Evolutionary conservation across 2,329 filamentous ascomycete species (phyloP).

Genomic region (Colletotrichum cereale): DNA sequence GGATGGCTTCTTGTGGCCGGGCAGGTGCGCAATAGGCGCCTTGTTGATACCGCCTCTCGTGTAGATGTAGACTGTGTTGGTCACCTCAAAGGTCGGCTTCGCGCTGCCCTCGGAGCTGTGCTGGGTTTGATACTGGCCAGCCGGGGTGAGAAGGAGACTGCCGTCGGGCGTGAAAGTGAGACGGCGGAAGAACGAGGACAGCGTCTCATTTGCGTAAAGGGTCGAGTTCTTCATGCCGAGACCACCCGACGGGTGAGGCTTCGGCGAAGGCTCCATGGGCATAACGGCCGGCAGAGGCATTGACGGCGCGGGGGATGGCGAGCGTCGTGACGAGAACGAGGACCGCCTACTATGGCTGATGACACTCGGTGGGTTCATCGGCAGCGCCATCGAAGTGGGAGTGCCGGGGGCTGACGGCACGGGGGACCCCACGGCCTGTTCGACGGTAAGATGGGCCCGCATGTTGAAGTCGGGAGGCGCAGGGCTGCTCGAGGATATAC

Average conservation of each 20-base stretch:
- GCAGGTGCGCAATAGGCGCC: slow-evolving; percentile 92
- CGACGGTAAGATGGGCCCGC: slow-evolving; percentile 72
- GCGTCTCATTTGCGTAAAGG: slow-evolving; percentile 95
- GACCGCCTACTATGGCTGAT: slow-evolving; percentile 76
- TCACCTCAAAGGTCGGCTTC: slow-evolving; percentile 86
- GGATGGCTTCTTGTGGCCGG: slow-evolving; percentile 97
- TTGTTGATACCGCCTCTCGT: slow-evolving; percentile 97
- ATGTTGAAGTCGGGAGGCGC: slow-evolving; percentile 85
- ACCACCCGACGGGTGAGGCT: slow-evolving; percentile 72
- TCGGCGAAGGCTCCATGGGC: slow-evolving; percentile 90
- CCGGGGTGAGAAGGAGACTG: slow-evolving; percentile 91
- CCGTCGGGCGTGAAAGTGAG: slow-evolving; percentile 96
- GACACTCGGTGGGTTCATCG: slow-evolving; percentile 94
- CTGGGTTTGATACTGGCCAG: slow-evolving; percentile 92
- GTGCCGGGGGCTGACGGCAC: slow-evolving; percentile 93
- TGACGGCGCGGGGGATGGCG: slow-evolving; percentile 92
- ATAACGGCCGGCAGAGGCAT: slow-evolving; percentile 95
- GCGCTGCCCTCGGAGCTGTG: slow-evolving; percentile 74
- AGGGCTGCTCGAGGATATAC: slow-evolving; percentile 92
- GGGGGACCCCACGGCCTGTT: slow-evolving; percentile 78
- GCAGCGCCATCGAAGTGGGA: slow-evolving; percentile 87
- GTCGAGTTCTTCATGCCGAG: slow-evolving; percentile 84
- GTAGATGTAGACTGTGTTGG: slow-evolving; percentile 98
- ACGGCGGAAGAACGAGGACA: slow-evolving; percentile 96
- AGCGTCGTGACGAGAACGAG: slow-evolving; percentile 89